A percentile compares a stretch with the other conserved stretches of the same genome.
Conservation (phyloP, 495 filamentous ascomycete species). For the Neurospora africana region DNA sequence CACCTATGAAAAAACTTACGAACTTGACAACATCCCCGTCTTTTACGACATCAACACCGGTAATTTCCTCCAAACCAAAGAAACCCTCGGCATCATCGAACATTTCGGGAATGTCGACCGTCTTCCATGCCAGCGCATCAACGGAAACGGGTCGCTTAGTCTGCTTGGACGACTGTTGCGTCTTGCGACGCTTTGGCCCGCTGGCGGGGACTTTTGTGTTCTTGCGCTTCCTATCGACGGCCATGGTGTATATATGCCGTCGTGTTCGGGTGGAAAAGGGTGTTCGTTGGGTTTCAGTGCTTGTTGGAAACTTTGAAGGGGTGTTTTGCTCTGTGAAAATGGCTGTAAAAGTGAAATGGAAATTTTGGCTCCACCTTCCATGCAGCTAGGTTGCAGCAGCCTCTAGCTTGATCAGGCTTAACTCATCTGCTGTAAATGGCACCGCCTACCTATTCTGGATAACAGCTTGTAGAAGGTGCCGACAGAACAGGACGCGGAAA, state of each 20-base stretch:
- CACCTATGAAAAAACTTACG: constrained; percentile 25
- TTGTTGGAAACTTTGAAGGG: background rate
- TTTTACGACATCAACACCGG: constrained; percentile 71
- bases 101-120: constrained; percentile 72
- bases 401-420: background rate
- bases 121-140: constrained; percentile 72
- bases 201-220: constrained; percentile 18
- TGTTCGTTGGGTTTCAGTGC: background rate
- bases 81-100: constrained; percentile 91
- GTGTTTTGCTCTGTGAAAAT: background rate
- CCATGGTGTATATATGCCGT: constrained; percentile 15
- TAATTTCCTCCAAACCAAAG: constrained; percentile 85
- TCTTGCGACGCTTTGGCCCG: constrained; percentile 40
- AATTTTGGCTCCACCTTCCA: constrained; percentile 20
- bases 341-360: constrained; percentile 1
- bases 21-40: constrained; percentile 44
- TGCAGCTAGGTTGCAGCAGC: background rate
- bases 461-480: background rate
- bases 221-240: constrained; percentile 36
- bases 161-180: constrained; percentile 5
- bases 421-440: background rate
- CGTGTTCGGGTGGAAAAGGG: background rate
- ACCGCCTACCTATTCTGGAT: background rate
- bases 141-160: constrained; percentile 31
- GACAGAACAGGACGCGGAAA: background rate